Percentiles rank a stretch among this genome's conserved stretches.
Conservation (phyloP, 192 early-diverging fungal species). For the Gigaspora rosea region DNA sequence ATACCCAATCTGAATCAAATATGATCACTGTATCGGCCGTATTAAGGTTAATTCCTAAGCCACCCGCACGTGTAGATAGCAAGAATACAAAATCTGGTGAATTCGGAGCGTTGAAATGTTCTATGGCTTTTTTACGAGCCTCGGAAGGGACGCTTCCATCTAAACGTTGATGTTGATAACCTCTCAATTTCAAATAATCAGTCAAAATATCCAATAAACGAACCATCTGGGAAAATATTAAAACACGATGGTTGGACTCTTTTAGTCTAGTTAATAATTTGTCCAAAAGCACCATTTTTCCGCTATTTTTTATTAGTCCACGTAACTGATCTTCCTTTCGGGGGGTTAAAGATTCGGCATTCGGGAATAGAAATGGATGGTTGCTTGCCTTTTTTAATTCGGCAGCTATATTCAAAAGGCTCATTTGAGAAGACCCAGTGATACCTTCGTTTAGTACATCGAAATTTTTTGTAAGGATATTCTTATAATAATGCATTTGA, state of each 20-base stretch:
- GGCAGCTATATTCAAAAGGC: conserved; percentile 91
- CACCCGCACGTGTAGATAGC: conserved; percentile 95
- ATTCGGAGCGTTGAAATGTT: conserved; percentile 94
- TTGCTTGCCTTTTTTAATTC: conserved; percentile 98
- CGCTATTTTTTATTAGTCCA: conserved; percentile 87
- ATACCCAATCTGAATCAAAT: conserved; percentile 82
- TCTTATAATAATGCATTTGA: conserved; percentile 94
- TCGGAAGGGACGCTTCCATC: conserved; percentile 91
- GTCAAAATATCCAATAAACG: conserved; percentile 94
- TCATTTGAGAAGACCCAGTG: conserved; percentile 66
- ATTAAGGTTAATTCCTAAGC: conserved; percentile 93
- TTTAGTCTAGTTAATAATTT: conserved; percentile 91
- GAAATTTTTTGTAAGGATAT: conserved; percentile 94
- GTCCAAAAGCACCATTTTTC: conserved; percentile 98
- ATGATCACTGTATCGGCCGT: conserved; percentile 98
- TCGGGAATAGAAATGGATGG: conserved; percentile 90
- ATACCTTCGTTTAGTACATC: conserved; percentile 76
- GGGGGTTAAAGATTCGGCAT: conserved; percentile 64
- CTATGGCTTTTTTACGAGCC: conserved; percentile 92
- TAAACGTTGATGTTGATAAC: conserved; percentile 88
- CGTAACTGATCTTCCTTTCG: conserved; percentile 74
- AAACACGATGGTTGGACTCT: conserved; percentile 89
- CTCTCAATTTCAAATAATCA: conserved; percentile 88
- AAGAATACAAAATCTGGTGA: conserved; percentile 95
- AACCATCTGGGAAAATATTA: conserved; percentile 99